Base-by-base conservation (phyloP, 805 yeast genomes). In the Torulaspora franciscae region DNA sequence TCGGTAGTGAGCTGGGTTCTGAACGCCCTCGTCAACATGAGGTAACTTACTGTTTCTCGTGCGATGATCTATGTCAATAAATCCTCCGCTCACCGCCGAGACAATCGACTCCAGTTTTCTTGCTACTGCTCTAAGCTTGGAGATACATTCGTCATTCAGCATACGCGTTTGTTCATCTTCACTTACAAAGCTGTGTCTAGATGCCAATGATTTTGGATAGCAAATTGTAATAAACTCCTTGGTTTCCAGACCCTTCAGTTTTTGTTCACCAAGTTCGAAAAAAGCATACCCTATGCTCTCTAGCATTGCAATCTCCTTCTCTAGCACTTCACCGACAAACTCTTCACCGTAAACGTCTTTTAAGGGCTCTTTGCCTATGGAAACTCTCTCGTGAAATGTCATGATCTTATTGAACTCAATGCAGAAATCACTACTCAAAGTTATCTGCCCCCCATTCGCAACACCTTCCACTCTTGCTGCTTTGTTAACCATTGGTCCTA, bases 361-460 rank as follows among this genome's bases (percentile, higher is more conserved):
- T 29, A 67, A 42, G 2, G 65, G 43, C 28, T 58, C 52, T 5
- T 55, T 54, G 1, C 52, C 58, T 10, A 62, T 61, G 2, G 51
- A 50, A 27, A 63, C 67, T 19, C 56, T 50, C 28, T 61, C 56
- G 43, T 70, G 73, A 23, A 65, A 66, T 4, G 65, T 66, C 55
- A 75, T 70, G 26, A 85, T 71, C 41, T 80, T 74, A 40, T 73
- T 74, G 58, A 88, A 76, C 59, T 86, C 96, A 36, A 75, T 74
- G 54, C 85, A 70, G 58, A 88, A 86, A 64, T 91, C 97, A 6
- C 81, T 74, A 57, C 95, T 84, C 45, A 90, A 75, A 0, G 95
- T 81, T 24, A 91, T 86, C 65, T 91, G 96, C n/a, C 99, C 99
- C 48, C 99, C 99, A 65, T 88, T 96, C 0, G 99, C 99, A 40